Base-by-base conservation (phyloP, 208 protist genomes). In the Porcisia hertigi region DNA sequence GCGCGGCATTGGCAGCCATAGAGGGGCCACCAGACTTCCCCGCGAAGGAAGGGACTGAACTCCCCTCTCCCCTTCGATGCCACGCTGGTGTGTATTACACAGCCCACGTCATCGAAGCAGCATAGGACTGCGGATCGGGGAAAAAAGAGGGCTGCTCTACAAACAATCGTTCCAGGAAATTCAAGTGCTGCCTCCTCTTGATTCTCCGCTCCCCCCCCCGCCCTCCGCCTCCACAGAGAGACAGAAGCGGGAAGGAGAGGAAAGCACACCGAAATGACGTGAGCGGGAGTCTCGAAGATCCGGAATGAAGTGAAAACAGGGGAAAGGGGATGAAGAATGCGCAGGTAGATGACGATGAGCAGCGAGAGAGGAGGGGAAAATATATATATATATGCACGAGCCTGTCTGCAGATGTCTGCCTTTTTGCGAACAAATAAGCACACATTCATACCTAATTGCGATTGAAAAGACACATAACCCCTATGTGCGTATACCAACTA, bases 301-400 rank as follows among this genome's bases (percentile, higher is more conserved):
- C 4, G 57, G 57, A 62, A 25, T 36, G 25, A 25, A 25, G 57
- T 58, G 11, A n/a, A n/a, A n/a, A n/a, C n/a, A n/a, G n/a, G 54
- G 20, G 23, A 8, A 30, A 58, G 25, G 25, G n/a, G 57, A 12
- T 62, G 25, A 11, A 20, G 25, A 25, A 62, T 36, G n/a, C 5
- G 25, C 23, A 2, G 2, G 11, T 47, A 39, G 11, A 25, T 39
- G 36, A 47, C 14, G 14, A 45, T 41, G 18, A 66, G 9, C 1
- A 66, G 36, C 39, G 30, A 63, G n/a, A 41, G 59, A 63, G 41
- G 41, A 66, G n/a, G n/a, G n/a, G n/a, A n/a, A n/a, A n/a, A n/a
- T n/a, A n/a, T n/a, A n/a, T n/a, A n/a, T n/a, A 45, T 25, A 36
- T 23, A 66, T 6, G 20, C 9, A 47, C 62, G 23, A 47, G 18